These are phyloP conservation scores for Cystobasidium pallidum DNA, from an alignment of 1,284 basidiomycete genomes.

Conservation along the genomic window DNA sequence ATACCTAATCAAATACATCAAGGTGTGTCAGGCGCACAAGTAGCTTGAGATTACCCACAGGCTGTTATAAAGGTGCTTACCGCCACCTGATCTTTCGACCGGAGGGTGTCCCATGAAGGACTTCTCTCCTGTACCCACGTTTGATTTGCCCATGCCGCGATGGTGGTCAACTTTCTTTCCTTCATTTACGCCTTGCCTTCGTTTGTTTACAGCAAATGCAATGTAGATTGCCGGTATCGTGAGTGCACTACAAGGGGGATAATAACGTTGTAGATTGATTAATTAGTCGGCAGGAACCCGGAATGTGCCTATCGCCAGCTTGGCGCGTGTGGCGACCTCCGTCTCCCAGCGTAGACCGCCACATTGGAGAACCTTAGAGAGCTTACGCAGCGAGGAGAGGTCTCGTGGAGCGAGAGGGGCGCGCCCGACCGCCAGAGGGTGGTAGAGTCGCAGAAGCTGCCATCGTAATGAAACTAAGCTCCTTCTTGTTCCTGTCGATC, in stretches of 20 bases:
- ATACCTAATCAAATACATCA: too few species aligned
- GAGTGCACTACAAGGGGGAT: not conserved
- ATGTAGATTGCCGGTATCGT: conserved; percentile 27
- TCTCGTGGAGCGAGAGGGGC: conserved; percentile 7
- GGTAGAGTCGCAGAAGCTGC: conserved; percentile 11
- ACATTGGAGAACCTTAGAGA: not conserved
- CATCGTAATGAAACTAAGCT: not conserved
- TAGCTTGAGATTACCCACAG: not conserved
- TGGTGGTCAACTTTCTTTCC: conserved; percentile 28
- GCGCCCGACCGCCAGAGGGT: not conserved
- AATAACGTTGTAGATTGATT: not conserved
- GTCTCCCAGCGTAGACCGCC: not conserved
- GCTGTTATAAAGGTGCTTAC: not conserved
- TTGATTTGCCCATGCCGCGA: not conserved
- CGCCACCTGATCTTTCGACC: conserved; percentile 37
- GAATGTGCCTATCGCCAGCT: not conserved
- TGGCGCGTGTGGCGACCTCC: not conserved
- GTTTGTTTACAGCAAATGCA: conserved; percentile 26
- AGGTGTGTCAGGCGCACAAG: too few species aligned
- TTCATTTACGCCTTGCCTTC: conserved; percentile 30
- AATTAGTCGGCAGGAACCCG: too few species aligned
- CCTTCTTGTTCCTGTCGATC: too few species aligned
- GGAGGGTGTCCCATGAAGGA: conserved; percentile 36
- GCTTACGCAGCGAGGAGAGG: conserved; percentile 17
- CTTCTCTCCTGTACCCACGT: not conserved